Conservation (phyloP, 768 basidiomycete species). For the Trichaptum fuscoviolaceum region DNA sequence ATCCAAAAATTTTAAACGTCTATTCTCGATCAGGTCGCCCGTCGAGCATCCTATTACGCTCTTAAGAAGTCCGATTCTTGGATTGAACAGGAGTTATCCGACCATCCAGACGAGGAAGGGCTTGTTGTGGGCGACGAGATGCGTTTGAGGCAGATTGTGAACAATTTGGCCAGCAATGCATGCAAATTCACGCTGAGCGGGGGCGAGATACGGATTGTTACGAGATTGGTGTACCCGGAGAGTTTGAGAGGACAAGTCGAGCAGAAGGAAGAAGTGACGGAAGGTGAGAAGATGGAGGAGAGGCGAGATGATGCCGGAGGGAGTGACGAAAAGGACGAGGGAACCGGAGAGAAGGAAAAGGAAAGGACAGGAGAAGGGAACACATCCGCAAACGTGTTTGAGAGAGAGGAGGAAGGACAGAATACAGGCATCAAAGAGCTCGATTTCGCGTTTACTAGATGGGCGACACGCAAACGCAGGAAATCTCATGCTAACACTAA, state of each 20-base stretch:
- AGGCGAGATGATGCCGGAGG: neutral
- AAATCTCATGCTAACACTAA: neutral
- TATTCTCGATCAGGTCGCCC: conserved; percentile 41
- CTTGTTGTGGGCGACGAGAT: conserved; percentile 35
- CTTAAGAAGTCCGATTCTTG: conserved; percentile 17
- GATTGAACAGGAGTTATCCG: neutral
- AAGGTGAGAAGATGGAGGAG: neutral
- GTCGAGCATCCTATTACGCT: conserved; percentile 56
- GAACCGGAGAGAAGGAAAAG: neutral
- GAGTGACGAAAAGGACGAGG: neutral
- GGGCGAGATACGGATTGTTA: conserved; percentile 27
- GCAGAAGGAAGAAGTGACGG: neutral
- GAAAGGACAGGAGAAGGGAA: neutral
- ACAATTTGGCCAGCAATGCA: conserved; percentile 28
- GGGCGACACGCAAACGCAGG: neutral
- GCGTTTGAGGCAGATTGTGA: conserved; percentile 27
- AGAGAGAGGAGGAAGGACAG: neutral
- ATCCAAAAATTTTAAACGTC: neutral
- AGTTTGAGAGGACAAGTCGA: neutral
- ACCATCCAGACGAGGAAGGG: conserved; percentile 12
- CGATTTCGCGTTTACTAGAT: neutral
- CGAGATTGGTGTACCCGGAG: conserved; percentile 18
- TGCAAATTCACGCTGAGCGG: conserved; percentile 18
- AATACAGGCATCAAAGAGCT: neutral
- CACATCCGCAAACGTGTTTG: neutral